Evolutionary conservation across 2,329 filamentous ascomycete genomes (phyloP).

Genomic region (Esteya vermicola): DNA sequence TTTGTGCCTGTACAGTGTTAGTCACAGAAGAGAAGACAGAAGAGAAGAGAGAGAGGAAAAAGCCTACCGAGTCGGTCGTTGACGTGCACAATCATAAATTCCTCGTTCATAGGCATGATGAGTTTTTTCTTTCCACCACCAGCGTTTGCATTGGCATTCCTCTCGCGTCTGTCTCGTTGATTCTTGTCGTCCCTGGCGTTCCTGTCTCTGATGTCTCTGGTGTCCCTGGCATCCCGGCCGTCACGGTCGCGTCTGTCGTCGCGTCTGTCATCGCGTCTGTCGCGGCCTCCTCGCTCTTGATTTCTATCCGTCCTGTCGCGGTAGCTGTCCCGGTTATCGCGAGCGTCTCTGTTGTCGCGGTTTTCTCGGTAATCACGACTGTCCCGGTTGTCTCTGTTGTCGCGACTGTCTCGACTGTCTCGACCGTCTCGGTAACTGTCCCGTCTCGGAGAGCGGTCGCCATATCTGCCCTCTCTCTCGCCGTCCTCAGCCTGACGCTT

Average conservation of each 20-base stretch:
- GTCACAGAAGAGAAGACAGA: not conserved
- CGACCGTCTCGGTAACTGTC: constrained; percentile 8
- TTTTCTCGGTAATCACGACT: no score
- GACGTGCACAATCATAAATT: constrained; percentile 74
- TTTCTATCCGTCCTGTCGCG: not conserved
- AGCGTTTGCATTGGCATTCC: constrained; percentile 6
- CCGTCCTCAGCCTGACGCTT: constrained; percentile 30
- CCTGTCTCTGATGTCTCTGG: constrained; percentile 10
- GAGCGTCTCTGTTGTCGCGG: constrained; percentile 16
- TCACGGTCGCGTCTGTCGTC: constrained; percentile 13
- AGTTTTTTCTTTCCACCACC: constrained; percentile 36
- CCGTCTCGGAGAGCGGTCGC: constrained; percentile 22
- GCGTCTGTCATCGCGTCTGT: constrained; percentile 13
- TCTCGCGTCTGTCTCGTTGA: not conserved
- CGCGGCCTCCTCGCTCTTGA: constrained; percentile 16
- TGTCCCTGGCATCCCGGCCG: constrained; percentile 15
- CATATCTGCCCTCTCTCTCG: constrained; percentile 23
- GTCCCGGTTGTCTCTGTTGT: constrained; percentile 7
- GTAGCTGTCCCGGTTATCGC: constrained; percentile 12
- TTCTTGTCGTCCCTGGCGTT: constrained; percentile 10
- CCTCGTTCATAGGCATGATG: constrained; percentile 1
- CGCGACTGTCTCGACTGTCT: constrained; percentile 16
- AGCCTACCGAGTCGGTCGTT: constrained; percentile 65
- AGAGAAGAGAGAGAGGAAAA: not conserved
- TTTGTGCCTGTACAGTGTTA: constrained; percentile 48